phyloP scores from a whole-genome alignment of 345 rosid species.

The Bretschneidera sinensis region DNA sequence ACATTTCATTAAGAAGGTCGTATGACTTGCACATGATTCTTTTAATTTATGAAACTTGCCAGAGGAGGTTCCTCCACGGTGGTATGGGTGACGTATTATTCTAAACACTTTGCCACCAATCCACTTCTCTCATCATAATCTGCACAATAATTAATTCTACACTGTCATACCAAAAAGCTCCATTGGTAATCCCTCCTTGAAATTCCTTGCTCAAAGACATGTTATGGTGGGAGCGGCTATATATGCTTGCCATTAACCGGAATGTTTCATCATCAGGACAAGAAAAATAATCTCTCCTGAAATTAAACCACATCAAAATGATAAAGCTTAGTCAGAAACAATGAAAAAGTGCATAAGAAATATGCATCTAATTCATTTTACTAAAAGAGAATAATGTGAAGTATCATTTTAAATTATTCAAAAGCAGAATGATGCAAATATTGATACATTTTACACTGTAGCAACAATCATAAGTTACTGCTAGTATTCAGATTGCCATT shows the following conservation, averaged over 20 bases:
- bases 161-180: conserved; percentile 71
- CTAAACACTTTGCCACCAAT: neutral
- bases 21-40: too few relatives aligned
- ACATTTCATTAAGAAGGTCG: too few relatives aligned
- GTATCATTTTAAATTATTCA: neutral
- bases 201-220: conserved; percentile 94
- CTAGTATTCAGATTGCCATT: neutral
- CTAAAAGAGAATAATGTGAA: neutral
- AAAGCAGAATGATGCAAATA: neutral
- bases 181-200: conserved; percentile 87
- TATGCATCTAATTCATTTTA: too few relatives aligned
- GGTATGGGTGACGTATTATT: too few relatives aligned
- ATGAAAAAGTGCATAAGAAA: neutral
- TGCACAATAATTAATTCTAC: neutral
- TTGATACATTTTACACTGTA: too few relatives aligned
- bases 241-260: conserved; percentile 68
- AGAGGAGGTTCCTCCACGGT: too few relatives aligned
- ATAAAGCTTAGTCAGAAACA: neutral
- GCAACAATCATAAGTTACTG: too few relatives aligned
- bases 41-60: too few relatives aligned
- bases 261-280: conserved; percentile 93
- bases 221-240: conserved; percentile 79
- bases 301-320: conserved; percentile 16
- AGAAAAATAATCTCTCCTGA: conserved; percentile 73
- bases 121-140: conserved; percentile 3